A percentile compares a stretch with the other conserved stretches of the same genome.
Conservation (phyloP, 768 basidiomycete genomes). For the Termitomyces sp. region DNA sequence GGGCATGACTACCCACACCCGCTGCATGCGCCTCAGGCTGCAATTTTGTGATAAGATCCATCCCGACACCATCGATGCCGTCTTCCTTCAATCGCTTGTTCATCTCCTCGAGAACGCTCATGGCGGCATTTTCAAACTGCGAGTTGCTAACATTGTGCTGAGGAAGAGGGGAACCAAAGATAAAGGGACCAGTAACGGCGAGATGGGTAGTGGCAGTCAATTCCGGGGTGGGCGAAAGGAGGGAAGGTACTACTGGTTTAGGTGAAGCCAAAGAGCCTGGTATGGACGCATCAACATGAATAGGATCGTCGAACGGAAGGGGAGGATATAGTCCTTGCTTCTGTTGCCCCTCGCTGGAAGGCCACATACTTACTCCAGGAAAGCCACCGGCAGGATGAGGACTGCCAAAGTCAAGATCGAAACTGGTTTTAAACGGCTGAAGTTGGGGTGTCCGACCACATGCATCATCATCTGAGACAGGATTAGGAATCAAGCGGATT, state of each 20-base stretch:
- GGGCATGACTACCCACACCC: conserved; percentile 7
- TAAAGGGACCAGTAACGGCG: conserved; percentile 41
- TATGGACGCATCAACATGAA: conserved; percentile 22
- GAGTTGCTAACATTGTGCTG: conserved; percentile 55
- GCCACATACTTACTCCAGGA: conserved; percentile 24
- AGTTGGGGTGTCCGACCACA: conserved; percentile 52
- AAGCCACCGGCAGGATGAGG: conserved; percentile 27
- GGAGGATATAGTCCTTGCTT: conserved; percentile 30
- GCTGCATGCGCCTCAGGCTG: conserved; percentile 22
- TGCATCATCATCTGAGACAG: conserved; percentile 15
- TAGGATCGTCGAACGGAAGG: conserved; percentile 27
- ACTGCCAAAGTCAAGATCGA: conserved; percentile 60
- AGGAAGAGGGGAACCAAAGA: conserved; percentile 74
- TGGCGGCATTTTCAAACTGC: conserved; percentile 62
- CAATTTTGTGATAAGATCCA: conserved; percentile 38
- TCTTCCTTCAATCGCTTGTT: conserved; percentile 60
- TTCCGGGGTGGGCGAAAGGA: conserved; percentile 5
- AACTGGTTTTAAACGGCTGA: conserved; percentile 58
- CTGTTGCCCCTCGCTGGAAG: conserved; percentile 15
- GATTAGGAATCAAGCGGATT: conserved; percentile 41
- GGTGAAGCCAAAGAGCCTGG: conserved; percentile 23
- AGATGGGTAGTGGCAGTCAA: conserved; percentile 17
- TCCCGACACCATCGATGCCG: conserved; percentile 44
- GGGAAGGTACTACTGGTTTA: background rate
- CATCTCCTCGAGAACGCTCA: conserved; percentile 79